Conservation (phyloP, 441 rosid genomes). For the Theobroma grandiflorum region DNA sequence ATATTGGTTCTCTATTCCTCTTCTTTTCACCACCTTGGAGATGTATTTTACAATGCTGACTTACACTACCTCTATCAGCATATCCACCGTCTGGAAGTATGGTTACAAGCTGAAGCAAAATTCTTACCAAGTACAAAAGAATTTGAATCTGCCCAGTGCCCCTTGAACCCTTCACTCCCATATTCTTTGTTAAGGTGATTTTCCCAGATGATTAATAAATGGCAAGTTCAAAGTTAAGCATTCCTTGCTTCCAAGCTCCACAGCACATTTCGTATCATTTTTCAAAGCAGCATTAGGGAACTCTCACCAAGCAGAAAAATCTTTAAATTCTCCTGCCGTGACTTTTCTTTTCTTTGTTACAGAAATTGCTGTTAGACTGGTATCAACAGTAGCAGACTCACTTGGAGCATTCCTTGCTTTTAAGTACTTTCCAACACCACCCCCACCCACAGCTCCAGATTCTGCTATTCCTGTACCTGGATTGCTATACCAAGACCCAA, state of each 20-base stretch:
- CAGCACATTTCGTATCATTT: conserved; percentile 11
- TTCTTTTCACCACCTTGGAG: conserved; percentile 25
- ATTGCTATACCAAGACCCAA: conserved; percentile 97
- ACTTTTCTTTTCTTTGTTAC: conserved; percentile 74
- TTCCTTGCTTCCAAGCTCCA: conserved; percentile 14
- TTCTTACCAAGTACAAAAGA: background rate
- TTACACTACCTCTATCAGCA: background rate
- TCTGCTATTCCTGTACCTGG: conserved; percentile 78
- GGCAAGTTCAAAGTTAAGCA: conserved; percentile 1
- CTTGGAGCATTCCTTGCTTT: conserved; percentile 63
- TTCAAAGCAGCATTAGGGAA: conserved; percentile 18
- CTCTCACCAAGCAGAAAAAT: conserved; percentile 85
- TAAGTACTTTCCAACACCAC: conserved; percentile 90
- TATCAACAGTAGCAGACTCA: conserved; percentile 45
- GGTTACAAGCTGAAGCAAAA: background rate
- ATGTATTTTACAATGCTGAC: conserved; percentile 24
- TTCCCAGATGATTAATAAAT: background rate
- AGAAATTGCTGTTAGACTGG: conserved; percentile 43
- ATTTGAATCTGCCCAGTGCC: background rate
- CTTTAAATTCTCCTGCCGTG: conserved; percentile 62
- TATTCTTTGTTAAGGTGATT: background rate
- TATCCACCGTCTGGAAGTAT: background rate
- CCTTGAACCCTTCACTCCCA: background rate
- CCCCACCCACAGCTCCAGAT: conserved; percentile 51
- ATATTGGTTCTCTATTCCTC: conserved; percentile 13